Percentiles rank a stretch among this genome's conserved stretches.
These are phyloP conservation scores for Lagenaria siceraria DNA, from an alignment of 306 rosid genomes.

Conservation along the genomic window DNA sequence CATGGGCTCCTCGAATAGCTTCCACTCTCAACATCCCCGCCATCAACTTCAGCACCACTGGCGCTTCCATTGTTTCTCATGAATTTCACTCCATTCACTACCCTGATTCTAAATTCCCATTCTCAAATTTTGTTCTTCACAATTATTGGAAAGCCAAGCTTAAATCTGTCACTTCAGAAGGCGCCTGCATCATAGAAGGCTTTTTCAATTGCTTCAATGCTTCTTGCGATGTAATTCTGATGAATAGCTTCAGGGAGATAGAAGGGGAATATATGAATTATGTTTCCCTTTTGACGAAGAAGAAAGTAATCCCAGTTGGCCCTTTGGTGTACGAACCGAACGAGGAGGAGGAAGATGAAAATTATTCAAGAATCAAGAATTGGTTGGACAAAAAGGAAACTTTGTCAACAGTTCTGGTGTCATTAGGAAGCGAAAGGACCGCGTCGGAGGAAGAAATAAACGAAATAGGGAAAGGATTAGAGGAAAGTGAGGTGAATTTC, in stretches of 20 bases:
- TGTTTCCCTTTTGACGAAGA: background rate
- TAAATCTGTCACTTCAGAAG: background rate
- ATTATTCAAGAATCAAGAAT: background rate
- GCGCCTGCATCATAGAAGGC: background rate
- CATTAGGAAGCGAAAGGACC: constrained; percentile 20
- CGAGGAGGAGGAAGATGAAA: background rate
- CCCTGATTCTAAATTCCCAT: background rate
- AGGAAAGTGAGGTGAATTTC: constrained; percentile 10
- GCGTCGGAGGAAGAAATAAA: constrained; percentile 4
- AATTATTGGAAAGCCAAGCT: background rate
- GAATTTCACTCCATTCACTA: background rate
- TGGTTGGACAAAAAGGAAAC: background rate
- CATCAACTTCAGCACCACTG: background rate
- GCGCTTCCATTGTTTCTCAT: background rate
- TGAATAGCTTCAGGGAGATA: constrained; percentile 2
- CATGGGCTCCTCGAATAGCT: constrained; percentile 20
- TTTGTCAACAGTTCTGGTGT: constrained; percentile 14
- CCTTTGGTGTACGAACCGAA: constrained; percentile 8
- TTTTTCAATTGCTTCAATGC: background rate
- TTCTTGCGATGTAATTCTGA: background rate
- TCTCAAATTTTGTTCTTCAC: background rate
- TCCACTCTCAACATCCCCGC: constrained; percentile 10
- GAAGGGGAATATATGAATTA: constrained; percentile 15
- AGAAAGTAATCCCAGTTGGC: constrained; percentile 13
- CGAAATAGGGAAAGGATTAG: constrained; percentile 14